phyloP scores from a whole-genome alignment of 768 basidiomycete species.

The Russula olivacea region DNA sequence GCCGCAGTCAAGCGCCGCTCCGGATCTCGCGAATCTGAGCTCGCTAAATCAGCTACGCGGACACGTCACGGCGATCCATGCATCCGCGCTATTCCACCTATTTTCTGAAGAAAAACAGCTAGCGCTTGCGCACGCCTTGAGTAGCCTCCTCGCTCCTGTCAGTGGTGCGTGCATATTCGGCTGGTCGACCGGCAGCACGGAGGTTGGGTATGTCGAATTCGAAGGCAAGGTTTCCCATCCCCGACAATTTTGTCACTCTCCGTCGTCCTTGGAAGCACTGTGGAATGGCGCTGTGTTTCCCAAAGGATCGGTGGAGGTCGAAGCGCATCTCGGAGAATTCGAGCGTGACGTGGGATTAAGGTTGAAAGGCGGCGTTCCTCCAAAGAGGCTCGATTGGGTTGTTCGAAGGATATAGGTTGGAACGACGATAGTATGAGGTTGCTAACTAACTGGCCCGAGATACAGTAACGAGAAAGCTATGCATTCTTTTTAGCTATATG shows the following conservation, averaged over 20 bases:
- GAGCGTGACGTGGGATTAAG: constrained; percentile 15
- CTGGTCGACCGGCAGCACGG: constrained; percentile 33
- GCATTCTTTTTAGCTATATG: background rate
- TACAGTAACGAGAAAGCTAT: background rate
- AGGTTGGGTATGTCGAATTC: constrained; percentile 31
- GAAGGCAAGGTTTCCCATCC: constrained; percentile 19
- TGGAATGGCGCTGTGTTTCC: constrained; percentile 19
- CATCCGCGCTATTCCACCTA: constrained; percentile 45
- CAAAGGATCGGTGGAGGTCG: constrained; percentile 7
- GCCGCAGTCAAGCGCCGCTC: constrained; percentile 22
- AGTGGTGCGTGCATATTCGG: constrained; percentile 47
- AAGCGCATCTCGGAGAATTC: constrained; percentile 1
- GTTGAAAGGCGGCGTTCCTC: constrained; percentile 6
- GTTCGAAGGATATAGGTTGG: constrained; percentile 9
- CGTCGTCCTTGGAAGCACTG: constrained; percentile 14
- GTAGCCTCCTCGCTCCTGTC: constrained; percentile 37
- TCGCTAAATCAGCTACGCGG: constrained; percentile 43
- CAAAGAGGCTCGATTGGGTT: constrained; percentile 17
- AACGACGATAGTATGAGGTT: background rate
- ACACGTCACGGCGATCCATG: constrained; percentile 45
- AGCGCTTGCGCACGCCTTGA: constrained; percentile 38
- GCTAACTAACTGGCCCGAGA: background rate
- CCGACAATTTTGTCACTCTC: constrained; percentile 13
- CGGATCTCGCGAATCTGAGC: constrained; percentile 31
- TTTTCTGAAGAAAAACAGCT: constrained; percentile 40